A percentile compares a stretch with the other conserved stretches of the same genome.
Conservation (phyloP, 148 eudicot species). For the Cornus kousa region DNA sequence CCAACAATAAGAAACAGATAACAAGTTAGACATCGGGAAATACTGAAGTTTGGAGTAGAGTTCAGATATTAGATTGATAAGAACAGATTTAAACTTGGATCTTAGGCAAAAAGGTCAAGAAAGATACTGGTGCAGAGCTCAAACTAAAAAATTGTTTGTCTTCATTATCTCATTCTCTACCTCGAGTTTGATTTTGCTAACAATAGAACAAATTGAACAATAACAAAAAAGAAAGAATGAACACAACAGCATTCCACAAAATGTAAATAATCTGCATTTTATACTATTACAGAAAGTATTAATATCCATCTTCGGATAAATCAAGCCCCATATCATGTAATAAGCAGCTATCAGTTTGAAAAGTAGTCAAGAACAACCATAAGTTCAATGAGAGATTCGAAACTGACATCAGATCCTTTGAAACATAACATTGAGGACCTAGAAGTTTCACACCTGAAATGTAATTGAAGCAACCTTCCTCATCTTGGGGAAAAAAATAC, state of each 20-base stretch:
- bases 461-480: conserved; percentile 57
- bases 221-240: neutral
- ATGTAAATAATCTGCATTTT: neutral
- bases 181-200: neutral
- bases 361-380: neutral
- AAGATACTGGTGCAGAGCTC: neutral
- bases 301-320: neutral
- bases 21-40: neutral
- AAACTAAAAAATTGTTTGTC: neutral
- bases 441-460: conserved; percentile 44
- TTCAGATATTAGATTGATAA: no score
- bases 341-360: neutral
- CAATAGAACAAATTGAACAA: neutral
- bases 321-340: neutral
- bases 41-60: neutral
- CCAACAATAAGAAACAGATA: neutral
- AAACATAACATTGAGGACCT: neutral
- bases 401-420: neutral
- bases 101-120: no score
- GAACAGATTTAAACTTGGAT: no score
- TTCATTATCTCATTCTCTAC: neutral
- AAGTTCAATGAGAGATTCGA: conserved; percentile 6
- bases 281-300: neutral
- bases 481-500: conserved; percentile 61
- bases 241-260: neutral